Base-by-base conservation (phyloP, 257 asterid species). In the Nicotiana benthamiana region DNA sequence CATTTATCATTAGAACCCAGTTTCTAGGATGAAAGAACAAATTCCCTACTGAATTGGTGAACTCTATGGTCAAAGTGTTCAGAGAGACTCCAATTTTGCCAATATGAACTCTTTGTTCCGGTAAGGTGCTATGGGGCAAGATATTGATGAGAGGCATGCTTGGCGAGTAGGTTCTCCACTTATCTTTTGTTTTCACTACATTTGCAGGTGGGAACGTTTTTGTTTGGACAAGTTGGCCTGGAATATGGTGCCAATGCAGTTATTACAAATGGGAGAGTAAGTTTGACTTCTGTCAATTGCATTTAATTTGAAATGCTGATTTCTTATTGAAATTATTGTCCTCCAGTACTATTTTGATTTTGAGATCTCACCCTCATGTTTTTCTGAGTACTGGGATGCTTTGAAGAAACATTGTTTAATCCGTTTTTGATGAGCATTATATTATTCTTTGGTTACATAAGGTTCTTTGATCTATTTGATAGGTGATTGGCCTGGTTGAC, bases 261-360 rank as follows among this genome's bases (percentile, higher is more conserved):
- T 85, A 89, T 96, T 87, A 96, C 99, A 82, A 96, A 94, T 88
- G 99, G 99, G 82, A 94, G 98, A 89, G 99, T 96, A 87, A 89
- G 99, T 87, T 74, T 27, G 22, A 54, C 59, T 65, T 57, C 77
- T 68, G 81, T 62, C 77, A 51, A 80, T 80, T 82, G 59, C 81
- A 56, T 79, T 27, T 56, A 84, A 51, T 79, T 52, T 43, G 54
- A 77, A 61, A 61, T 79, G 4, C 8, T 5, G 52, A 48, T 52
- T 70, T 51, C 28, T 62, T 79, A 5, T 13, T 56, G 32, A 68
- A 40, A 18, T 20, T 40, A 36, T 68, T 68, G 54, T 20, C 59
- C 59, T 46, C 77, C 24, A 72, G 46, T 56, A 46, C 40, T 48
- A 24, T 46, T 72, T 46, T 24, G 40, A 72, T 48, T 72, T 72